Evolutionary conservation across 2,329 filamentous ascomycete species (phyloP).

Genomic region (Neospermospora avenae): DNA sequence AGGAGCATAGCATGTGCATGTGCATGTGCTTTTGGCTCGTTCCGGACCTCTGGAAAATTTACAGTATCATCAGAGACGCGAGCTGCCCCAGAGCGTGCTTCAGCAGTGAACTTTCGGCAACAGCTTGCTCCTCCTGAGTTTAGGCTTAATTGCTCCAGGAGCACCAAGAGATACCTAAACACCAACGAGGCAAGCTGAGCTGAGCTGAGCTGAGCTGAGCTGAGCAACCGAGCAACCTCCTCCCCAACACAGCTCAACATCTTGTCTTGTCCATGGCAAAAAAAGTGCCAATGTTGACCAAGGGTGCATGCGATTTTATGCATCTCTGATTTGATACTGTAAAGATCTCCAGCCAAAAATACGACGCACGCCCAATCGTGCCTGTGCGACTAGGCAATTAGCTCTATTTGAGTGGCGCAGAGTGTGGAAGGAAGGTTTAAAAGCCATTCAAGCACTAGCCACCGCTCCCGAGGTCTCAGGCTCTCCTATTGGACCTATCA

Average conservation of each 20-base stretch:
- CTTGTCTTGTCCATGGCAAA: neutral
- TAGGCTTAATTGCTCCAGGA: too few relatives aligned
- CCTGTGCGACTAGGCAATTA: slow-evolving; percentile 5
- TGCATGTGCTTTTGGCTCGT: too few relatives aligned
- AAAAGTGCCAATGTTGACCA: neutral
- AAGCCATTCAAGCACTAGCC: slow-evolving; percentile 1
- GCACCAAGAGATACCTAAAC: neutral
- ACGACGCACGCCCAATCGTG: slow-evolving; percentile 21
- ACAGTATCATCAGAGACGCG: neutral
- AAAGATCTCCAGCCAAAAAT: slow-evolving; percentile 2
- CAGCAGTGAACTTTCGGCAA: neutral
- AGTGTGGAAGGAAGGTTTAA: slow-evolving; percentile 12
- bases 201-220: too few relatives aligned
- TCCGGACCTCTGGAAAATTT: neutral
- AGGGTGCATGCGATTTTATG: neutral
- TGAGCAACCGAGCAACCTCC: neutral
- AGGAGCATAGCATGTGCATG: too few relatives aligned
- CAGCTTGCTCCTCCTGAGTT: too few relatives aligned
- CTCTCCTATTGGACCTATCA: slow-evolving; percentile 14
- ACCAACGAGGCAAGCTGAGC: too few relatives aligned
- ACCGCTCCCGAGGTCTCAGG: neutral
- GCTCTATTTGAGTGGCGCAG: neutral
- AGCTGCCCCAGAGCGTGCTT: slow-evolving; percentile 9
- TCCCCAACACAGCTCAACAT: too few relatives aligned
- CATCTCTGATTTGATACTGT: slow-evolving; percentile 17